phyloP scores from a whole-genome alignment of 2,329 filamentous ascomycete species.

The Colletotrichum eleusines region DNA sequence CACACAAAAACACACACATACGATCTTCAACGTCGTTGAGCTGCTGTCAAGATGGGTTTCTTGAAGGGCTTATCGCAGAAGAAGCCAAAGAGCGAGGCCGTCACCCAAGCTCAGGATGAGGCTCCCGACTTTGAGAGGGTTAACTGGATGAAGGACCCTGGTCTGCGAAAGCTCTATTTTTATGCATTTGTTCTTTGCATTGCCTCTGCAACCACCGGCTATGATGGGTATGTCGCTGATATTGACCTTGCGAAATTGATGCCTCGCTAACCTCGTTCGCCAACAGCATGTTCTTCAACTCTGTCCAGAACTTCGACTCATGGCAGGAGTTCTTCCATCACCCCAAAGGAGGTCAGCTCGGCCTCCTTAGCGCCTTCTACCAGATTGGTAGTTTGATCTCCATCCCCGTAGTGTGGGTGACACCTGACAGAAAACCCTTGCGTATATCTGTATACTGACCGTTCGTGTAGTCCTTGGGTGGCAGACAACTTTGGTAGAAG shows the following conservation, averaged over 20 bases:
- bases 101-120: slow-evolving; percentile 55
- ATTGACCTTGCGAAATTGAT: not conserved
- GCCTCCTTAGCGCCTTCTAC: slow-evolving; percentile 69
- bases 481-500: slow-evolving; percentile 67
- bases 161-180: slow-evolving; percentile 67
- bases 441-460: not conserved
- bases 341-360: slow-evolving; percentile 58
- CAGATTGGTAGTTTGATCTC: slow-evolving; percentile 69
- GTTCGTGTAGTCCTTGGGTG: slow-evolving; percentile 56
- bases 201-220: slow-evolving; percentile 68
- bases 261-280: slow-evolving; percentile 22
- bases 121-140: slow-evolving; percentile 64
- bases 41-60: slow-evolving; percentile 30
- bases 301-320: slow-evolving; percentile 56
- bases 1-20: not conserved
- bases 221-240: slow-evolving; percentile 60
- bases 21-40: slow-evolving; percentile 14
- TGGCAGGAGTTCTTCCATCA: slow-evolving; percentile 63
- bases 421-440: not conserved
- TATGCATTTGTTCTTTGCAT: slow-evolving; percentile 64
- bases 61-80: slow-evolving; percentile 37
- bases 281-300: slow-evolving; percentile 58
- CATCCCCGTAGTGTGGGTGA: slow-evolving; percentile 66
- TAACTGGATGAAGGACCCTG: slow-evolving; percentile 66
- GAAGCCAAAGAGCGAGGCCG: slow-evolving; percentile 35